Percentiles rank a stretch among this genome's conserved stretches.
phyloP scores from a whole-genome alignment of 495 filamentous ascomycete species.

The Massariosphaeria phaeospora region DNA sequence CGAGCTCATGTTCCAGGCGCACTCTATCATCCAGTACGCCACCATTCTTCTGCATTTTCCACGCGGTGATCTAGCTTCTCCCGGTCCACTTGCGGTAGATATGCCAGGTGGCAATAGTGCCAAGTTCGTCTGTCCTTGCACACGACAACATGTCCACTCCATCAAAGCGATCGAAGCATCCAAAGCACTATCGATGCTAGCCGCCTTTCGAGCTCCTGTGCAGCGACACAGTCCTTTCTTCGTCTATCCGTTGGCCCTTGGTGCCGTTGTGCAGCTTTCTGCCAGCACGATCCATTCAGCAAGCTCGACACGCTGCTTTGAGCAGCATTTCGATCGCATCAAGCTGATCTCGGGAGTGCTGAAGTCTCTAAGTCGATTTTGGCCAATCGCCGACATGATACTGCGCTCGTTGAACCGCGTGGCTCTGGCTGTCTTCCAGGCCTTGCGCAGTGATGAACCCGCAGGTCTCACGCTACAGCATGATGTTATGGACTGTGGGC shows the following conservation, averaged over 20 bases:
- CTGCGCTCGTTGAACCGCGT: neutral
- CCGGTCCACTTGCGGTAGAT: neutral
- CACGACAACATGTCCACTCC: conserved; percentile 1
- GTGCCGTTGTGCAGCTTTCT: conserved; percentile 1
- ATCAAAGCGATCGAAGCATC: conserved; percentile 5
- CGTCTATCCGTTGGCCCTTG: conserved; percentile 1
- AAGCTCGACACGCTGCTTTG: neutral
- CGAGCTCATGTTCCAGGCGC: conserved; percentile 6
- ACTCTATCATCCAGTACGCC: neutral
- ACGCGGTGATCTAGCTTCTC: neutral
- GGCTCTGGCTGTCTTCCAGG: neutral
- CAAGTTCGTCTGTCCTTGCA: conserved; percentile 3
- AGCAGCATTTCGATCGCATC: conserved; percentile 1
- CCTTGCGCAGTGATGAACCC: neutral
- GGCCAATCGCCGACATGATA: neutral
- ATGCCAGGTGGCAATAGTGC: conserved; percentile 2
- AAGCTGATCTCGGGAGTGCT: conserved; percentile 2
- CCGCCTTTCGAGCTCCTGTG: conserved; percentile 1
- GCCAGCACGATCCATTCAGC: neutral
- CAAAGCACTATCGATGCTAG: conserved; percentile 6
- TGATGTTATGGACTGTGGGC: neutral
- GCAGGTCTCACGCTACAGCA: neutral
- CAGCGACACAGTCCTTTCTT: conserved; percentile 1
- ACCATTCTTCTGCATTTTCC: conserved; percentile 7
- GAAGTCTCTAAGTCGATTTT: neutral